phyloP scores from a whole-genome alignment of 2,329 filamentous ascomycete species.

The Aspergillus fructus region DNA sequence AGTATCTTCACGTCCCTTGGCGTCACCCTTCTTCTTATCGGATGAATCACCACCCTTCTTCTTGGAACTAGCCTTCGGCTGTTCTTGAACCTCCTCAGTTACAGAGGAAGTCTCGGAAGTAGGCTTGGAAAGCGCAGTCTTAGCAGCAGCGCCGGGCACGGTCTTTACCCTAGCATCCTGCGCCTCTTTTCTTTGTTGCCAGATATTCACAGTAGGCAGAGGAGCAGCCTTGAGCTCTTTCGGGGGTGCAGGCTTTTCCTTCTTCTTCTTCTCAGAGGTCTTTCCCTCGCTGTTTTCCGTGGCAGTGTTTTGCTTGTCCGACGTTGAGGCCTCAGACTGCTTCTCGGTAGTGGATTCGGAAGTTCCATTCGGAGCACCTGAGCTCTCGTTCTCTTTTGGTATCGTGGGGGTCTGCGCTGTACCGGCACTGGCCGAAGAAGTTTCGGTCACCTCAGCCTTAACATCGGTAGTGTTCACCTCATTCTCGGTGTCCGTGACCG shows the following conservation, averaged over 20 bases:
- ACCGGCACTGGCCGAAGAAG: slow-evolving; percentile 56
- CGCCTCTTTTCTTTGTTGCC: slow-evolving; percentile 75
- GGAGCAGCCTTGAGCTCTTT: slow-evolving; percentile 75
- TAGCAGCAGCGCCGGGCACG: slow-evolving; percentile 25
- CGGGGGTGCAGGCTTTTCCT: slow-evolving; percentile 60
- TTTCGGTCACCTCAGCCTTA: slow-evolving; percentile 38
- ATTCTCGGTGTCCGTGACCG: slow-evolving; percentile 28
- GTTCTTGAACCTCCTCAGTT: slow-evolving; percentile 39
- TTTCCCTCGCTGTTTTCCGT: slow-evolving; percentile 52
- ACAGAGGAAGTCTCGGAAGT: slow-evolving; percentile 27
- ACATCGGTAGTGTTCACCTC: slow-evolving; percentile 31
- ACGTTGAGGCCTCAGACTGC: slow-evolving; percentile 62
- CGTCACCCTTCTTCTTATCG: slow-evolving; percentile 37
- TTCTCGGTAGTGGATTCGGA: slow-evolving; percentile 68
- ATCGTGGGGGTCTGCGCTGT: slow-evolving; percentile 54
- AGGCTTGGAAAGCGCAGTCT: slow-evolving; percentile 26
- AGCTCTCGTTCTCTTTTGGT: slow-evolving; percentile 61
- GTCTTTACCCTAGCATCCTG: slow-evolving; percentile 52
- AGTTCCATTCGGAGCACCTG: slow-evolving; percentile 61
- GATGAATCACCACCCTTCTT: slow-evolving; percentile 39
- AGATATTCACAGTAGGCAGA: slow-evolving; percentile 80
- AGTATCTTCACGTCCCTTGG: slow-evolving; percentile 42
- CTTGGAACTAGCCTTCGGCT: slow-evolving; percentile 38
- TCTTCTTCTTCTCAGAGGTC: slow-evolving; percentile 61
- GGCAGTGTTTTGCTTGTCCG: slow-evolving; percentile 52